Base-by-base conservation (phyloP, 75 land plant genomes). In the Pseudotsuga menziesii region DNA sequence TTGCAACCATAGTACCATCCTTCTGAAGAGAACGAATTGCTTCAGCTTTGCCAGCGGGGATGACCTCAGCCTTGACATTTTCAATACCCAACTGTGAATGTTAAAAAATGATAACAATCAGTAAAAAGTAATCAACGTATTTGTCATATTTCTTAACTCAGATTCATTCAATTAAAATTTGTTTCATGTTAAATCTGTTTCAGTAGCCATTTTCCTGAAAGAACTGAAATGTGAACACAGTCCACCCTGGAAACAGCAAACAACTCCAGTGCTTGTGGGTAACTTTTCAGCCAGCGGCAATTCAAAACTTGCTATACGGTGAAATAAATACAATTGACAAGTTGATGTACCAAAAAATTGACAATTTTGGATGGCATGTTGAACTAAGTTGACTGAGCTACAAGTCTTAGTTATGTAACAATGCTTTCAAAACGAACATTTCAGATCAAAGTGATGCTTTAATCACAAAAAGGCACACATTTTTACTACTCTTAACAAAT, bases 21-120 rank as follows among this genome's bases (percentile, higher is more conserved):
- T 85, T 83, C 77, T 97, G 99, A 55, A 97, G 85, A 20, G 84
- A 76, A 4, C 77, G 85, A 9, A 97, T 81, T 13, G 83, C 86
- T 2, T 97, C 95, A 5, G 95, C 98, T 84, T 95, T 95, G 72
- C 94, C 98, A 4, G 90, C 90, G 27, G 98, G 98, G 87, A 95
- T 77, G 20, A 91, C 94, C 69, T 95, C 98, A 52, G 94, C 98
- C 76, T 86, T 83, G 52, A 89, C 89, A 79, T 90, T 88, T 27
- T 88, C 75, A 74, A 94, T 94, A 25, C 96, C 98, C 22, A 91
- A 85, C 93, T 91, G 84, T 54, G 63, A 76, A 70, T 63, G n/a
- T 9, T 55, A 9, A 25, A n/a, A 60, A 58, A 60, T 56, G 17
- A 5, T 69, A 59, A 2, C 22, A 27, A 78, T 59, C 13, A 48